phyloP scores from a whole-genome alignment of 176 grass and related monocot species.

The Juncus effusus region DNA sequence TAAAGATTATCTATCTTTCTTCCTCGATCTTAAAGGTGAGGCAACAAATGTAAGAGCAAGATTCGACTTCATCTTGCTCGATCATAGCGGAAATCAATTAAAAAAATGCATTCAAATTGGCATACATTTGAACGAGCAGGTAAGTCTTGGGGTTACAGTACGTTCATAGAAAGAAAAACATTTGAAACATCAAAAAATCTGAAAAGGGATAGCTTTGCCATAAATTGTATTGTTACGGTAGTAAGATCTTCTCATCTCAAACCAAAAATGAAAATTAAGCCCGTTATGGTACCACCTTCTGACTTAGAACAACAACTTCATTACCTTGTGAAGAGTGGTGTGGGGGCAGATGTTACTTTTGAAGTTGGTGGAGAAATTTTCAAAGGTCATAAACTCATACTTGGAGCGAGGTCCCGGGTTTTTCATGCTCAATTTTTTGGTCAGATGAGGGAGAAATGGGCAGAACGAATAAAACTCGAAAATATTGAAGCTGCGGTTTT shows the following conservation, averaged over 20 bases:
- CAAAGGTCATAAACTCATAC: background rate
- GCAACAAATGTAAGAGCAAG: background rate
- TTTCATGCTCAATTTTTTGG: constrained; percentile 33
- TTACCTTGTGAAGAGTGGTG: constrained; percentile 10
- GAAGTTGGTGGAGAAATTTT: constrained; percentile 10
- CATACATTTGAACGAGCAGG: background rate
- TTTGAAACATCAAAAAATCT: constrained; percentile 7
- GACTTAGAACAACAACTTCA: constrained; percentile 10
- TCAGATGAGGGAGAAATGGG: background rate
- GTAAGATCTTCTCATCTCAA: background rate
- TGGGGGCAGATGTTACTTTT: constrained; percentile 25
- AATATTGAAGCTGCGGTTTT: constrained; percentile 26
- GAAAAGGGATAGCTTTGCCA: constrained; percentile 20
- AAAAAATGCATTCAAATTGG: no score
- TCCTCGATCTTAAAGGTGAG: background rate
- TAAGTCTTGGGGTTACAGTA: background rate
- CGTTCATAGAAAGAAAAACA: background rate
- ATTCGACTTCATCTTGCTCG: background rate
- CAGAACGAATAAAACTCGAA: constrained; percentile 3
- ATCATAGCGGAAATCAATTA: background rate
- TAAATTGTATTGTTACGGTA: constrained; percentile 18
- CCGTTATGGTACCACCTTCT: background rate
- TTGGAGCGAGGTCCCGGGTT: constrained; percentile 19
- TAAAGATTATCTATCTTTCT: background rate
- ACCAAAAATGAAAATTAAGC: background rate